These are phyloP conservation scores for Fusarium euwallaceae DNA, from an alignment of 2,329 filamentous ascomycete species.

Conservation along the genomic window DNA sequence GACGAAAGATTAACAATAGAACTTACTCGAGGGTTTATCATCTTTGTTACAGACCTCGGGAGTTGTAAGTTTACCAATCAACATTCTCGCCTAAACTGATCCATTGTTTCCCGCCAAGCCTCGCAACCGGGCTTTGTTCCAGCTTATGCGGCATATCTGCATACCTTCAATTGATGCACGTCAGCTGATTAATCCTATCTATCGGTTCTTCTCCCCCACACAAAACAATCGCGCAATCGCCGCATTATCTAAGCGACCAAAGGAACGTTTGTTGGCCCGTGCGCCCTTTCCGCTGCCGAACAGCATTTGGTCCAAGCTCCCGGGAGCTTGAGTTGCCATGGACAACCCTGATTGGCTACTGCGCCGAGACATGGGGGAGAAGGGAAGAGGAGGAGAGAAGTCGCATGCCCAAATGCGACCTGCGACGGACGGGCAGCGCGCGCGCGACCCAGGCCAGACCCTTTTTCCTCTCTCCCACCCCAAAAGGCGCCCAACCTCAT, in stretches of 20 bases:
- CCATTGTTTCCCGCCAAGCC: conserved; percentile 9
- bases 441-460: conserved; percentile 19
- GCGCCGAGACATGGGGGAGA: conserved; percentile 24
- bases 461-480: conserved; percentile 15
- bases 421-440: conserved; percentile 41
- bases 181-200: not conserved
- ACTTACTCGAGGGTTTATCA: conserved; percentile 50
- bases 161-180: conserved; percentile 47
- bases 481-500: conserved; percentile 43
- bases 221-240: conserved; percentile 16
- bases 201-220: conserved; percentile 7
- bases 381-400: not conserved
- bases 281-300: conserved; percentile 39
- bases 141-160: conserved; percentile 27
- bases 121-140: not conserved
- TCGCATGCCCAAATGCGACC: conserved; percentile 42
- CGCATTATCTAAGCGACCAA: conserved; percentile 30
- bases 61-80: conserved; percentile 1
- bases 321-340: conserved; percentile 44
- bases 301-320: conserved; percentile 48
- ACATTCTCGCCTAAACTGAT: conserved; percentile 13
- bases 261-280: conserved; percentile 25
- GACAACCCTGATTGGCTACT: conserved; percentile 43
- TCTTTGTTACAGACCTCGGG: not conserved
- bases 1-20: not conserved